phyloP scores from a whole-genome alignment of 1,284 basidiomycete genomes.

The Ganoderma resinaceum region DNA sequence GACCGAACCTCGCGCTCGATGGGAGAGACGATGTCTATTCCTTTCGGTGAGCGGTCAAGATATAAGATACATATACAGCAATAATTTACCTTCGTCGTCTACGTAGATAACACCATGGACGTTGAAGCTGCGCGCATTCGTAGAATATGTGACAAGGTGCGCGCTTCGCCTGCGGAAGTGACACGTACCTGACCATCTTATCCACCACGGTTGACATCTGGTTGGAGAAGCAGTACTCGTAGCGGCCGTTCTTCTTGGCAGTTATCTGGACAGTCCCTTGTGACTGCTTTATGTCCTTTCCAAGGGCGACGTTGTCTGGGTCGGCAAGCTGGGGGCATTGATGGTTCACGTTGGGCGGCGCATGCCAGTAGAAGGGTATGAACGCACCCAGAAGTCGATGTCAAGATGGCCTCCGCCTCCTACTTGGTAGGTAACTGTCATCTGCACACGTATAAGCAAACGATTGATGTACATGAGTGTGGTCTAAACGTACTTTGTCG shows the following conservation, averaged over 20 bases:
- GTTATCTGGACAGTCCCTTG: slow-evolving; percentile 92
- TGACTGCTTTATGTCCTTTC: slow-evolving; percentile 85
- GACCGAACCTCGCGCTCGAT: slow-evolving; percentile 96
- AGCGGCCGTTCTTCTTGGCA: slow-evolving; percentile 85
- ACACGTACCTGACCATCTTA: slow-evolving; percentile 88
- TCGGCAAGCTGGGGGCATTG: slow-evolving; percentile 69
- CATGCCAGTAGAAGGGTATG: not conserved
- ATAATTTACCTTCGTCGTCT: slow-evolving; percentile 74
- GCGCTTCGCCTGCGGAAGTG: slow-evolving; percentile 23
- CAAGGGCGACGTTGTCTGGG: slow-evolving; percentile 73
- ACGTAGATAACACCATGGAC: slow-evolving; percentile 98
- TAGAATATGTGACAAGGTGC: slow-evolving; percentile 11
- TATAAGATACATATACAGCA: not conserved
- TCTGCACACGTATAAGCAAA: slow-evolving; percentile 56
- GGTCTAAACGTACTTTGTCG: slow-evolving; percentile 75
- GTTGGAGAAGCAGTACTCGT: slow-evolving; percentile 99
- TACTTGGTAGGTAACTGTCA: slow-evolving; percentile 99
- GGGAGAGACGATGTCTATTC: slow-evolving; percentile 81
- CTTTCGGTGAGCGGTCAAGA: slow-evolving; percentile 2
- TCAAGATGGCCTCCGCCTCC: slow-evolving; percentile 96
- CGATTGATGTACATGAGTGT: not conserved
- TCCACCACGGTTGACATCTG: slow-evolving; percentile 95
- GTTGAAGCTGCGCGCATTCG: slow-evolving; percentile 79
- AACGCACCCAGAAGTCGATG: slow-evolving; percentile 91
- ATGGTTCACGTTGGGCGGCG: slow-evolving; percentile 4